Evolutionary conservation across 768 basidiomycete species (phyloP), one percentile per base, ranked within the genome.

Genomic region (Psilocybe azurescens): DNA sequence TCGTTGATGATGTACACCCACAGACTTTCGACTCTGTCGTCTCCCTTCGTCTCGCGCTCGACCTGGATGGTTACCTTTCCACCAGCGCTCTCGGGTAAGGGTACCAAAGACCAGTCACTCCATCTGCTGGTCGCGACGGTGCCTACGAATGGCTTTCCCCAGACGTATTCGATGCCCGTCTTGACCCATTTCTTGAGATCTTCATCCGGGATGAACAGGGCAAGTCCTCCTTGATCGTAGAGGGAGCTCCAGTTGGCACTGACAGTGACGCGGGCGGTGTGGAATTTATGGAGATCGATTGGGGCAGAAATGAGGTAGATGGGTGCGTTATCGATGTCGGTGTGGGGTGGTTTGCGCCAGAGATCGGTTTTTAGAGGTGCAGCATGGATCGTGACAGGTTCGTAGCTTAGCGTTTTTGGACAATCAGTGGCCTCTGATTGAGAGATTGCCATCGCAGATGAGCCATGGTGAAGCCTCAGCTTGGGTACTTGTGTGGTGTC

Each of bases 151-250:
- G 74, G 73, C 51, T 69, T 70, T 11, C 71, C 74, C 59, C 66
- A 65, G 46, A 70, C 72, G 59, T 67, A 75, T 53, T 75, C 74
- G 63, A 75, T 71, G 13, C 74, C 74, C 0, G 73, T 74, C 64
- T 75, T 75, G 51, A 73, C 63, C 69, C 72, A 75, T 48, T 75
- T 75, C 46, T 68, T 73, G 36, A 70, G 65, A 38, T 75, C 74
- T 44, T 75, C 74, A 29, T 75, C 74, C 2, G 74, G 74, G 60
- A 75, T 73, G 64, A 74, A 74, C 33, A 75, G 64, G 8, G 66
- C 73, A 14, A 75, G 60, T 11, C 74, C 74, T 20, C 73, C 74
- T 46, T 75, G 74, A 60, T 75, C 74, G 63, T 75, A 75, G 14
- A 69, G 70, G 13, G 68, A 70, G 60, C 64, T 68, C 74, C 73